phyloP scores from a whole-genome alignment of 2,329 filamentous ascomycete genomes.

The Colletotrichum simmondsii region DNA sequence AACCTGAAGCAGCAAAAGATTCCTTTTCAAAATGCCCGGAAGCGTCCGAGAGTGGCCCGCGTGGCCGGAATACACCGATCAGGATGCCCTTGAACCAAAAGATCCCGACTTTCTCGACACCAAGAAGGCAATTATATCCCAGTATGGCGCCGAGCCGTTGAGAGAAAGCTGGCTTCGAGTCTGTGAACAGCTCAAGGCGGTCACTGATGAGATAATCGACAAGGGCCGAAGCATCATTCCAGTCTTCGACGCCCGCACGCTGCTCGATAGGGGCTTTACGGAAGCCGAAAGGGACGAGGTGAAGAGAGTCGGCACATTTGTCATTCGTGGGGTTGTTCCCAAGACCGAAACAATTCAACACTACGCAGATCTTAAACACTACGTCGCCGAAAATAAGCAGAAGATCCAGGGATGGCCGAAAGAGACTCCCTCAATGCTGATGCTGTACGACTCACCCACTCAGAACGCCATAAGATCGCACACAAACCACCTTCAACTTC shows the following conservation, averaged over 20 bases:
- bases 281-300: conserved; percentile 39
- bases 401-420: conserved; percentile 47
- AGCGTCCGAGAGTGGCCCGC: conserved; percentile 38
- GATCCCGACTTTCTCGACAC: conserved; percentile 40
- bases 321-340: conserved; percentile 37
- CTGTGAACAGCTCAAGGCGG: conserved; percentile 46
- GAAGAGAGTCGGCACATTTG: conserved; percentile 39
- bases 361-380: conserved; percentile 45
- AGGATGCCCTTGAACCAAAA: conserved; percentile 20
- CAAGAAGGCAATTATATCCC: conserved; percentile 47
- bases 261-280: conserved; percentile 39
- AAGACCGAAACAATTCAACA: conserved; percentile 38
- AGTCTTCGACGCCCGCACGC: conserved; percentile 41
- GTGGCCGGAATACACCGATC: conserved; percentile 37
- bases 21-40: conserved; percentile 35
- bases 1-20: background rate
- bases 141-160: conserved; percentile 49
- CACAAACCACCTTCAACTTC: conserved; percentile 48
- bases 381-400: conserved; percentile 45
- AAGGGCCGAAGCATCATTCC: conserved; percentile 47
- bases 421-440: conserved; percentile 50
- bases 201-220: conserved; percentile 49
- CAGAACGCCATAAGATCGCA: conserved; percentile 51
- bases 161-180: conserved; percentile 50
- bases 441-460: conserved; percentile 50